Base-by-base conservation (phyloP, 2,329 filamentous ascomycete genomes). In the Monilinia vaccinii-corymbosi region DNA sequence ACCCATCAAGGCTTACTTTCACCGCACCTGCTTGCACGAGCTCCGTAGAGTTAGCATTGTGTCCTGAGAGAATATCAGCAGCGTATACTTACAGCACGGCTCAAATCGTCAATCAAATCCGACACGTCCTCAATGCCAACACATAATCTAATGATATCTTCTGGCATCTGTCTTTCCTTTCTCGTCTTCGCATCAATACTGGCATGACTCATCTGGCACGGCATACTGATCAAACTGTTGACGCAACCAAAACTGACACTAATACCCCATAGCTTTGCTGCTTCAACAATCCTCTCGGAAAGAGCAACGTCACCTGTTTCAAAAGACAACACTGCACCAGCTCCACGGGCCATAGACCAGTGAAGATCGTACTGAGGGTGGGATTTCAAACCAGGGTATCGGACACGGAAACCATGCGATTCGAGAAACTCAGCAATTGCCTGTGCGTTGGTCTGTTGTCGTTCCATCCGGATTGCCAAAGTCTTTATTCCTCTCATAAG, bases 181-280 rank as follows among this genome's bases (percentile, higher is more conserved):
- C 94, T 81, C 56, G 92, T 97, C 78, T 96, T 96, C 61, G 91
- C 89, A 72, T 97, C 94, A 71, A 99, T 99, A 72, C 91, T 96
- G 44, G 94, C 94, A 75, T 99, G 94, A 75, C 93, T 97, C 95
- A 99, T 99, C 70, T 93, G 91, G 77, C 94, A 99, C 10, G 94
- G 93, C 93, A 99, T 97, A 77, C 92, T 97, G 75, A 99, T 99
- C 73, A 99, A 78, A 72, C 90, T 96, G 78, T 99, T 99, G 66
- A 99, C 94, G 73, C 94, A 97, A 51, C 94, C 94, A 72, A 99
- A 99, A 71, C 91, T 96, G 62, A 99, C 94, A 66, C 89, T 95
- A 68, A 99, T 99, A 38, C 89, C 91, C 86, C 91, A 99, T 36
- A 99, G 79, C 65, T 89, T 85, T 2, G 94, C 89, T 34, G 89